These are phyloP conservation scores for Astragalus membranaceus DNA, from an alignment of 306 rosid genomes.

Conservation along the genomic window DNA sequence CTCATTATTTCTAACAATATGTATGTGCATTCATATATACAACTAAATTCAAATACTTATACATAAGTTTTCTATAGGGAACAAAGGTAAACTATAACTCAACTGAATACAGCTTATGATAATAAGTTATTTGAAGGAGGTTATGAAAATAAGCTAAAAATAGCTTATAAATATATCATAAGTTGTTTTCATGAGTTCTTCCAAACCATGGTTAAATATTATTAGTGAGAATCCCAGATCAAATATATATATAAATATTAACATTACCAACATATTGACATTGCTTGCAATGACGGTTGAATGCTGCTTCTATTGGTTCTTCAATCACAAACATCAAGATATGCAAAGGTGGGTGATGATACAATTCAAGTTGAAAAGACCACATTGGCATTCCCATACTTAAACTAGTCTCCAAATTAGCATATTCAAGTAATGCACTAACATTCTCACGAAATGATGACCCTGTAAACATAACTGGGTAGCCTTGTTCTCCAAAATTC, in stretches of 20 bases:
- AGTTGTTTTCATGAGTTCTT: too few relatives aligned
- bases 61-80: too few relatives aligned
- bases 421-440: conserved; percentile 58
- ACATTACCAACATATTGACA: conserved; percentile 77
- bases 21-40: too few relatives aligned
- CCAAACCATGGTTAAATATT: too few relatives aligned
- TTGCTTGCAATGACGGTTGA: conserved; percentile 57
- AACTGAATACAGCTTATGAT: too few relatives aligned
- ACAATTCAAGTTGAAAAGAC: conserved; percentile 81
- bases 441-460: conserved; percentile 69
- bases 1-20: too few relatives aligned
- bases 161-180: too few relatives aligned
- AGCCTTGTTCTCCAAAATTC: conserved; percentile 69
- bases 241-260: background rate
- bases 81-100: too few relatives aligned
- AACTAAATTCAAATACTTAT: too few relatives aligned
- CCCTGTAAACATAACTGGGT: conserved; percentile 52
- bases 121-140: too few relatives aligned
- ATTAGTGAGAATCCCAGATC: background rate
- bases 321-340: conserved; percentile 58
- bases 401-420: conserved; percentile 46
- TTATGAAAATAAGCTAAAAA: too few relatives aligned
- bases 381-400: conserved; percentile 49
- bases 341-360: conserved; percentile 67
- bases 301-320: conserved; percentile 45